Evolutionary conservation across 768 basidiomycete species (phyloP).

Genomic region (Lactarius psammicola): DNA sequence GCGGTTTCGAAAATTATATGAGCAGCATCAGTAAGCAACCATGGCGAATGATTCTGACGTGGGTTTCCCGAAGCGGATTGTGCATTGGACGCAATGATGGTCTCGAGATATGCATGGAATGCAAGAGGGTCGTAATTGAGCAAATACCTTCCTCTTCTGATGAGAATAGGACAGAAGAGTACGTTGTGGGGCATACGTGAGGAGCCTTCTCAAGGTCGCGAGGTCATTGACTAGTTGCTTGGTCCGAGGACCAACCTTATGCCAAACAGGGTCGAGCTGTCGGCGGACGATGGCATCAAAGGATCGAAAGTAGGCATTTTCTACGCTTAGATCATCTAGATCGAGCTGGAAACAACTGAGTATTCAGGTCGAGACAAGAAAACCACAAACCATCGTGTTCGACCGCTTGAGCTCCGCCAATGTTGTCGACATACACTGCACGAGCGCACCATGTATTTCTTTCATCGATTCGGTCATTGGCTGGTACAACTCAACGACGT

Average conservation of each 20-base stretch:
- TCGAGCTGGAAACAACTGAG: conserved; percentile 62
- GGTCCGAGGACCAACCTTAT: conserved; percentile 90
- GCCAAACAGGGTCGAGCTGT: conserved; percentile 94
- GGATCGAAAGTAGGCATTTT: conserved; percentile 90
- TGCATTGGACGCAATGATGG: conserved; percentile 66
- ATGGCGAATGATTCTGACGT: conserved; percentile 72
- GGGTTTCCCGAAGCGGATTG: conserved; percentile 48
- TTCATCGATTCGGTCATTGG: conserved; percentile 80
- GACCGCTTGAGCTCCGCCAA: conserved; percentile 87
- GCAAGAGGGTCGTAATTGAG: conserved; percentile 88
- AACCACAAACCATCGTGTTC: conserved; percentile 57
- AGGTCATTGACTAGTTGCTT: conserved; percentile 90
- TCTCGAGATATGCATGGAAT: conserved; percentile 90
- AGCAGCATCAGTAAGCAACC: conserved; percentile 92
- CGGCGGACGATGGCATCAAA: conserved; percentile 87
- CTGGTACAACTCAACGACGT: conserved; percentile 90
- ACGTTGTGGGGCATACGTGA: conserved; percentile 52
- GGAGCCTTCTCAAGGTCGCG: conserved; percentile 75
- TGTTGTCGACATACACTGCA: conserved; percentile 92
- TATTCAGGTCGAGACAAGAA: background rate
- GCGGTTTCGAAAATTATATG: conserved; percentile 81
- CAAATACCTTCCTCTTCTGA: conserved; percentile 57
- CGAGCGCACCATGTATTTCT: conserved; percentile 89
- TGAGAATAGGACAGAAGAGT: background rate
- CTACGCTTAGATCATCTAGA: conserved; percentile 87